phyloP scores from a whole-genome alignment of 2,329 filamentous ascomycete genomes.

The Cercospora beticola region DNA sequence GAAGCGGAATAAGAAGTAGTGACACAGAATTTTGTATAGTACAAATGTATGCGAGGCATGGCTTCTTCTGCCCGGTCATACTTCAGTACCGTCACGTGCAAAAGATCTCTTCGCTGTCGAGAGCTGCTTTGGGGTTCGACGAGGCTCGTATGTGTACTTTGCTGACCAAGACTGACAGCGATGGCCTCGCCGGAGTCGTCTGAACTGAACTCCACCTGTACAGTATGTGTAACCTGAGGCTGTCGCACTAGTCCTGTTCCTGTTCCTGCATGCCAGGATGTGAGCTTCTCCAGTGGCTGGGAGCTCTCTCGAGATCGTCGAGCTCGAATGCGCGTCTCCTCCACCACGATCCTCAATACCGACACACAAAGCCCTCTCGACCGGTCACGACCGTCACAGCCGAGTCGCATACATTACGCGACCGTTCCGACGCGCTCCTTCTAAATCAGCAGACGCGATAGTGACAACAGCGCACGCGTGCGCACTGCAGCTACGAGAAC shows the following conservation, averaged over 20 bases:
- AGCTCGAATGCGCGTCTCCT: neutral
- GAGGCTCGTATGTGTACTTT: neutral
- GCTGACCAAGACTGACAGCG: neutral
- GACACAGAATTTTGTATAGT: neutral
- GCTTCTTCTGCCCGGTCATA: neutral
- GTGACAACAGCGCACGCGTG: neutral
- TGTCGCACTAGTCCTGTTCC: neutral
- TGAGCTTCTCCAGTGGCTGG: neutral
- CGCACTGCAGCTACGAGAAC: neutral
- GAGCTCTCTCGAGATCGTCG: neutral
- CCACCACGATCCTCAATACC: neutral
- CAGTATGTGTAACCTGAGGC: neutral
- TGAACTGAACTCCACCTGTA: neutral
- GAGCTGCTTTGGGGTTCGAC: neutral
- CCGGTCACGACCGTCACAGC: neutral
- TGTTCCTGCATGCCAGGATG: neutral
- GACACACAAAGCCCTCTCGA: neutral
- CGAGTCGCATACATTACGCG: neutral
- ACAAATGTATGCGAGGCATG: neutral
- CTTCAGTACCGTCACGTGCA: neutral
- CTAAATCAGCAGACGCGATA: neutral
- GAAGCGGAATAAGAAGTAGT: constrained; percentile 16
- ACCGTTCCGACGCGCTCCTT: neutral
- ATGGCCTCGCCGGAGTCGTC: neutral
- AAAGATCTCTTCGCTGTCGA: too few species aligned